Evolutionary conservation across 192 early-diverging fungal species (phyloP), one percentile per base, ranked within the genome.

Genomic region (Dimargaris cristalligena): DNA sequence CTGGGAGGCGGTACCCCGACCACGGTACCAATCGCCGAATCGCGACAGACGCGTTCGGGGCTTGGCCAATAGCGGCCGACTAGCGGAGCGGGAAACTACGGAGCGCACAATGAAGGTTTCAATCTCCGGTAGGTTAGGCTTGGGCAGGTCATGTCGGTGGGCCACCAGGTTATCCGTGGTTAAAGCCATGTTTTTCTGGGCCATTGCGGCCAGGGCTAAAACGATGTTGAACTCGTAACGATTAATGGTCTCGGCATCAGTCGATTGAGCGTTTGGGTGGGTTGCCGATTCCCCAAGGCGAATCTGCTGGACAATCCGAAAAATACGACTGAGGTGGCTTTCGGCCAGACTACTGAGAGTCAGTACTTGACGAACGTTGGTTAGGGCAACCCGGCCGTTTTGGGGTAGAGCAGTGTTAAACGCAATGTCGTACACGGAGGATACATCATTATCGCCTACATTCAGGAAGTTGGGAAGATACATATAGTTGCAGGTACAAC

Each of bases 181-280:
- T n/a, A 82, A 67, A 35, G 80, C 73, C 80, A 89, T 84, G 71
- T 89, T 81, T 66, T 89, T 86, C 63, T 89, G 87, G 3, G 84
- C 83, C 61, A 85, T 67, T 10, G 79, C 87, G 4, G 77, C 65
- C 51, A 89, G 71, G 9, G 84, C 84, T 44, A 89, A 65, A 4
- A 81, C 80, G 52, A 81, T 69, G 48, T 83, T 82, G 65, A 85
- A 86, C 67, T 86, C 87, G 30, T 32, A 0, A 23, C 55, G 55
- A 26, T 26, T 38, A 0, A 57, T n/a, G 8, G 33, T 16, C n/a
- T 57, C 55, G n/a, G 52, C n/a, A n/a, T n/a, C n/a, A n/a, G n/a
- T n/a, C n/a, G n/a, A n/a, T n/a, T n/a, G n/a, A n/a, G n/a, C n/a
- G n/a, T n/a, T n/a, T n/a, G n/a, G n/a, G n/a, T n/a, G n/a, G n/a